Conservation (phyloP, 805 yeast species). For the Schwanniomyces polymorphus region DNA sequence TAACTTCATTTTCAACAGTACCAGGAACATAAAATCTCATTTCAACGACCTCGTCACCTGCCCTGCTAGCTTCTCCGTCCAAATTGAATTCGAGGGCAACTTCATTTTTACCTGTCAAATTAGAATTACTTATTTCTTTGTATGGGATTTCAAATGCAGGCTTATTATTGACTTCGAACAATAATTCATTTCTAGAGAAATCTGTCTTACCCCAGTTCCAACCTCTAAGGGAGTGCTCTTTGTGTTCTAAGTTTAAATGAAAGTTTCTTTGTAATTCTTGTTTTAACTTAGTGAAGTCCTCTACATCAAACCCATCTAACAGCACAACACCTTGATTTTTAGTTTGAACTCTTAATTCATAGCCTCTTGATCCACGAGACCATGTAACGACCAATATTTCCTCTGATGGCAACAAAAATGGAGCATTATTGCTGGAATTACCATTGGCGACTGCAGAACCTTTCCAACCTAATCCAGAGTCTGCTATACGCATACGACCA, state of each 20-base stretch:
- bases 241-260: conserved; percentile 68
- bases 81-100: conserved; percentile 85
- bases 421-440: conserved; percentile 47
- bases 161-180: conserved; percentile 80
- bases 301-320: conserved; percentile 89
- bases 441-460: conserved; percentile 42
- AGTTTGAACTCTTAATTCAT: conserved; percentile 85
- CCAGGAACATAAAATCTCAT: conserved; percentile 94
- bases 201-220: conserved; percentile 99
- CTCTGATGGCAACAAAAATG: conserved; percentile 86
- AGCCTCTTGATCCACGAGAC: conserved; percentile 94
- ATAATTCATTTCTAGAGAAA: conserved; percentile 86
- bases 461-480: conserved; percentile 98
- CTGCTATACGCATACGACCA: conserved; percentile 94
- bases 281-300: conserved; percentile 78
- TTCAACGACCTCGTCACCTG: conserved; percentile 96
- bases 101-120: conserved; percentile 88
- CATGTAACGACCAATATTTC: conserved; percentile 80
- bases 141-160: conserved; percentile 94
- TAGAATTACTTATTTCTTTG: conserved; percentile 74
- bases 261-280: conserved; percentile 81
- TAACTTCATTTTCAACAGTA: conserved; percentile 53
- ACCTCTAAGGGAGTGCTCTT: conserved; percentile 92
- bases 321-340: conserved; percentile 82
- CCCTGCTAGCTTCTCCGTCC: conserved; percentile 56